These are phyloP conservation scores for Arthrobotrys pseudoclavata DNA, from an alignment of 2,329 filamentous ascomycete species.

Conservation along the genomic window DNA sequence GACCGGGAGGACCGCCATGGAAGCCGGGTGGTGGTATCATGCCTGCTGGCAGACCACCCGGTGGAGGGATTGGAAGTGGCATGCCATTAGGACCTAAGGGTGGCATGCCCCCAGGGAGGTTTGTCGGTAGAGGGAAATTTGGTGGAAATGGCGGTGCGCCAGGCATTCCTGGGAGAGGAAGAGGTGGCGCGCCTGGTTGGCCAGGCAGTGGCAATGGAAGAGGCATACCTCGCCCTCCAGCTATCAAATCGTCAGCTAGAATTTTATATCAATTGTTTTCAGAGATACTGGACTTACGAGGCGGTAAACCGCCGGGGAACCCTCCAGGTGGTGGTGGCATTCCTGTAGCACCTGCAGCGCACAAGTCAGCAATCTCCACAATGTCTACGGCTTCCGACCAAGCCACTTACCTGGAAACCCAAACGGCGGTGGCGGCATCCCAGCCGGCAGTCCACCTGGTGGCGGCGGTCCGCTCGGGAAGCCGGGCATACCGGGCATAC, in stretches of 20 bases:
- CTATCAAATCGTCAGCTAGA: conserved; percentile 19
- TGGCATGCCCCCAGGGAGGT: conserved; percentile 37
- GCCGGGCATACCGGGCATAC: conserved; percentile 78
- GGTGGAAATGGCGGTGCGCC: conserved; percentile 65
- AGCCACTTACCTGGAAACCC: conserved; percentile 73
- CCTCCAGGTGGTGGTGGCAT: conserved; percentile 57
- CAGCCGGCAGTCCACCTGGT: conserved; percentile 64
- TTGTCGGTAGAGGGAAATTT: conserved; percentile 67
- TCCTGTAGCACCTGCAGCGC: conserved; percentile 30
- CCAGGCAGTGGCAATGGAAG: conserved; percentile 55
- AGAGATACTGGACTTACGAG: conserved; percentile 44
- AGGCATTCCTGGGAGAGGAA: conserved; percentile 55
- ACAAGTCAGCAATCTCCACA: conserved; percentile 11
- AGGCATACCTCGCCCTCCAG: conserved; percentile 59
- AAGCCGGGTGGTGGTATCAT: conserved; percentile 54
- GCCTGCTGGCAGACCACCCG: conserved; percentile 43
- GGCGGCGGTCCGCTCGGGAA: conserved; percentile 74
- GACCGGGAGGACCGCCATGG: conserved; percentile 39
- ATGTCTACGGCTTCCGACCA: neutral
- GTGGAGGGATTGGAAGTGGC: conserved; percentile 47
- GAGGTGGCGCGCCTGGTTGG: conserved; percentile 51
- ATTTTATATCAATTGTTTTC: neutral
- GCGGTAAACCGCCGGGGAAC: conserved; percentile 65
- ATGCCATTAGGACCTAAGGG: conserved; percentile 58
- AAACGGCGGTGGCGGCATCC: conserved; percentile 71